Evolutionary conservation across 176 grass and related monocot genomes (phyloP).

Genomic region (Metroxylon sagu): DNA sequence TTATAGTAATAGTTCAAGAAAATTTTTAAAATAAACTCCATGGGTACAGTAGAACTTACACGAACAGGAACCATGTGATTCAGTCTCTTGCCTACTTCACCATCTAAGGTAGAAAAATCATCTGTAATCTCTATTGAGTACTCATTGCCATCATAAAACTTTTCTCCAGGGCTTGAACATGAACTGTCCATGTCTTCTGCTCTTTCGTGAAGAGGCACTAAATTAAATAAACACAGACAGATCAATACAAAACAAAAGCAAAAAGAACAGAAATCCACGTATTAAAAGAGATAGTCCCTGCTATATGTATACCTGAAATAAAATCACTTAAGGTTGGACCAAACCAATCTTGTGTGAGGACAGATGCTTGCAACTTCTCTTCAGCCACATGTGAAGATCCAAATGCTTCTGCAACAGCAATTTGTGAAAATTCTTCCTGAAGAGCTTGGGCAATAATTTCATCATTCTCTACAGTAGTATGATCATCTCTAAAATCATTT

Average conservation of each 20-base stretch:
- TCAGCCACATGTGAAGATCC: constrained; percentile 1
- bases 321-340: constrained; percentile 8
- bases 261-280: neutral
- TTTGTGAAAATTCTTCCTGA: constrained; percentile 53
- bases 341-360: constrained; percentile 59
- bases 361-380: constrained; percentile 32
- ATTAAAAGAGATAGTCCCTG: neutral
- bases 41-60: constrained; percentile 33
- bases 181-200: constrained; percentile 23
- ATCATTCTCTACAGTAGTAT: constrained; percentile 11
- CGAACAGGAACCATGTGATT: constrained; percentile 66
- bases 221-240: neutral
- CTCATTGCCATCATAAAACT: neutral
- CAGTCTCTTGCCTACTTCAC: constrained; percentile 72
- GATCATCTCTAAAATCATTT: neutral
- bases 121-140: constrained; percentile 34
- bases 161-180: constrained; percentile 31
- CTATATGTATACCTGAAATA: constrained; percentile 12
- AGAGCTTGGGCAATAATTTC: constrained; percentile 58
- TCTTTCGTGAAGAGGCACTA: constrained; percentile 3
- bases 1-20: neutral
- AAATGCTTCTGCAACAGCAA: constrained; percentile 46
- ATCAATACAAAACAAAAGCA: neutral
- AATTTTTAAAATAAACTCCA: neutral
- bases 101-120: constrained; percentile 42